These are phyloP conservation scores for Magnusiomyces tetraspermus DNA, from an alignment of 1,139 yeast genomes.

Conservation along the genomic window DNA sequence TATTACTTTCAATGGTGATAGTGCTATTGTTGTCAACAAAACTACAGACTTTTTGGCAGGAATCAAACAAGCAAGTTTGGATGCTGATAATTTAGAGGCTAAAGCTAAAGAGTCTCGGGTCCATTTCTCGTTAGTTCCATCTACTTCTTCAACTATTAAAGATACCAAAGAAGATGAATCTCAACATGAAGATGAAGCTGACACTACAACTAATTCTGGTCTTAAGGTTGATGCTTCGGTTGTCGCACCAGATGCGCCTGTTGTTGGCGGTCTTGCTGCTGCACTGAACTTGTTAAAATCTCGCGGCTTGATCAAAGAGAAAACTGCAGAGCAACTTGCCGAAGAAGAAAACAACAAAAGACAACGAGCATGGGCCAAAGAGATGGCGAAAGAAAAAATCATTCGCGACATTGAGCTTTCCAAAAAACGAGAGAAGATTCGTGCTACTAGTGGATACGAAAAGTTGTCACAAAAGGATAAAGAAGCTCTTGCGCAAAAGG, in stretches of 20 bases:
- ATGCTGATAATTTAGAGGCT: conserved; percentile 15
- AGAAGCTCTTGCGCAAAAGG: conserved; percentile 35
- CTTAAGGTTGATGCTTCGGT: conserved; percentile 11
- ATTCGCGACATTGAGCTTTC: conserved; percentile 28
- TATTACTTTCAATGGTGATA: conserved; percentile 5
- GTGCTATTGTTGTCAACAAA: conserved; percentile 45
- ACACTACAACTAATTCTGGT: conserved; percentile 3
- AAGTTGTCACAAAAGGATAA: conserved; percentile 30
- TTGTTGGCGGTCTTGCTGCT: conserved; percentile 47
- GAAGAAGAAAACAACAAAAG: conserved; percentile 19
- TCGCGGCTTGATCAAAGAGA: conserved; percentile 34
- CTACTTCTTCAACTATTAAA: neutral
- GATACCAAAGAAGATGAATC: conserved; percentile 12
- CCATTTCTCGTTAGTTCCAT: neutral
- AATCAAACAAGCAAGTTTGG: conserved; percentile 25
- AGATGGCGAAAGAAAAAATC: conserved; percentile 17
- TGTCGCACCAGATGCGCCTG: conserved; percentile 28
- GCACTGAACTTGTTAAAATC: conserved; percentile 47
- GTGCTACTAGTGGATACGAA: conserved; percentile 24
- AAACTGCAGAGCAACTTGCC: conserved; percentile 20
- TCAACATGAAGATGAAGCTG: conserved; percentile 11
- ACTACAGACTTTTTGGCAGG: conserved; percentile 48
- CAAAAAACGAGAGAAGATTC: conserved; percentile 30
- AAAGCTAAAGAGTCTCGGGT: conserved; percentile 10
- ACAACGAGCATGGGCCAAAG: conserved; percentile 27